Percentiles rank a stretch among this genome's conserved stretches.
phyloP scores from a whole-genome alignment of 345 rosid species.

The Abelmoschus esculentus region DNA sequence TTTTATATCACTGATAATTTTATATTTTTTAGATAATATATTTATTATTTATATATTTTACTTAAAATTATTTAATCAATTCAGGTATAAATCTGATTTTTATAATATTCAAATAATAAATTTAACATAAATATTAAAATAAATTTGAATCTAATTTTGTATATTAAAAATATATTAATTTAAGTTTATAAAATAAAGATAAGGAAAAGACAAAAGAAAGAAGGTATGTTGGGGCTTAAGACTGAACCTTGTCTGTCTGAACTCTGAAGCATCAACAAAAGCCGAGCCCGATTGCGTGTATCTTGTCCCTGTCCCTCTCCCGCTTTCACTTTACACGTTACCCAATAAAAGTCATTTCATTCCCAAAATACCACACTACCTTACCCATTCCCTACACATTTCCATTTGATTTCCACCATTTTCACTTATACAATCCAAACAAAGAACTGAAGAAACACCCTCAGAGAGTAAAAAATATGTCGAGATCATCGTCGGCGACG shows the following conservation, averaged over 20 bases:
- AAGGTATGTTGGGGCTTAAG: neutral
- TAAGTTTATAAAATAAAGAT: no score
- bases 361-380: constrained; percentile 7
- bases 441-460: no score
- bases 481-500: constrained; percentile 35
- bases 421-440: neutral
- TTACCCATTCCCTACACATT: neutral
- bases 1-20: no score
- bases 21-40: no score
- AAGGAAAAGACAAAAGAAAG: constrained; percentile 1
- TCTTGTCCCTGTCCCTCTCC: constrained; percentile 10
- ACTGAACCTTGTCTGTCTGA: neutral
- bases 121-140: no score
- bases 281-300: constrained; percentile 37
- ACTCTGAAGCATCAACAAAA: constrained; percentile 21
- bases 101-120: no score
- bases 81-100: no score
- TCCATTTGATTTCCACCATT: neutral
- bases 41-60: no score
- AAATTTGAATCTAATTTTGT: no score
- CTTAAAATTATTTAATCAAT: no score
- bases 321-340: constrained; percentile 11
- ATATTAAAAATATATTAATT: no score
- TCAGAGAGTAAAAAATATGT: constrained; percentile 17
- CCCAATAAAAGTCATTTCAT: constrained; percentile 5